Percentiles rank a stretch among this genome's conserved stretches.
These are phyloP conservation scores for Theobroma cacao DNA, from an alignment of 345 rosid genomes.

Conservation along the genomic window DNA sequence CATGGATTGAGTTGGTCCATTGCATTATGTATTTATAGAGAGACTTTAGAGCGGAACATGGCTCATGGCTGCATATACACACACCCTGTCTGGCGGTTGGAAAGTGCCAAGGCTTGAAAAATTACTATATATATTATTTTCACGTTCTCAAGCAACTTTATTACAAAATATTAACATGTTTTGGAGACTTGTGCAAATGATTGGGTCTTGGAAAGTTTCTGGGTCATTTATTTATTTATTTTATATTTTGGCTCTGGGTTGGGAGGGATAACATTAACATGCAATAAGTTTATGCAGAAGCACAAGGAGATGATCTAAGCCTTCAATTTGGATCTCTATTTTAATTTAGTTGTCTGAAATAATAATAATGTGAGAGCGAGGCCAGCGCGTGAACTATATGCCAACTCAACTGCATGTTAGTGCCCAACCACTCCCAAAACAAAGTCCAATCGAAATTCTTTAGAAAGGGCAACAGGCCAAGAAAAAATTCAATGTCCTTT, in stretches of 20 bases:
- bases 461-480: background rate
- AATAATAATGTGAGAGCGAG: background rate
- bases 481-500: background rate
- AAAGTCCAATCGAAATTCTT: background rate
- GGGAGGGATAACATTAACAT: background rate
- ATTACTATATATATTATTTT: background rate
- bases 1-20: background rate
- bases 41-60: background rate
- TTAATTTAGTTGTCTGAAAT: background rate
- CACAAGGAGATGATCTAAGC: background rate
- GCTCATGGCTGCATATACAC: background rate
- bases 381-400: background rate
- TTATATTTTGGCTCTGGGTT: background rate
- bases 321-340: background rate
- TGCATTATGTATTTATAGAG: background rate
- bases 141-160: background rate
- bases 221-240: too few relatives aligned
- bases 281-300: background rate
- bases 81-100: background rate
- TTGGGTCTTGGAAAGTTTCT: background rate
- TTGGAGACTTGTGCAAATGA: background rate
- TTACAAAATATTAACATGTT: background rate
- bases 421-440: background rate
- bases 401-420: conserved; percentile 8
- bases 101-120: too few relatives aligned